Evolutionary conservation across 78 protist species (phyloP).

Genomic region (Monosiga brevicollis): DNA sequence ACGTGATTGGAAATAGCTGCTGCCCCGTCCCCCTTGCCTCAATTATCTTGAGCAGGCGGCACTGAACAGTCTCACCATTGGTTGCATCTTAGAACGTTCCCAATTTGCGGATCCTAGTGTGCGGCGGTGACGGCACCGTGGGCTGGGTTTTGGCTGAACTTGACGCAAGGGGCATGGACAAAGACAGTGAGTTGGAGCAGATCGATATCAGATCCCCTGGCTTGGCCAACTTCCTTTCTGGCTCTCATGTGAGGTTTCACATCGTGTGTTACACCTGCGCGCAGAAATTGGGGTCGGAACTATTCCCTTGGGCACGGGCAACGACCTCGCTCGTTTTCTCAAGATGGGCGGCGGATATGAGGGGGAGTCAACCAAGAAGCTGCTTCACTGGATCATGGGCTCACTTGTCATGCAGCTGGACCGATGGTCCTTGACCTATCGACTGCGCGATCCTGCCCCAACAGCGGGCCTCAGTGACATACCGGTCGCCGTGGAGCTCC

Average conservation of each 20-base stretch:
- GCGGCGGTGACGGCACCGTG: slow-evolving; percentile 86
- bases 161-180: too few species aligned
- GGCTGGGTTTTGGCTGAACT: slow-evolving; percentile 68
- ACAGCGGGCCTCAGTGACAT: too few species aligned
- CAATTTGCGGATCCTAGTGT: slow-evolving; percentile 45
- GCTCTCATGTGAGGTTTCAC: too few species aligned
- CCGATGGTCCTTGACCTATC: slow-evolving; percentile 21
- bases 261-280: too few species aligned
- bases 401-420: slow-evolving; percentile 21
- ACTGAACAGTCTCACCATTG: neutral
- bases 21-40: neutral
- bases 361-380: slow-evolving; percentile 19
- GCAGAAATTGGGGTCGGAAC: too few species aligned
- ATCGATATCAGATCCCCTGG: too few species aligned
- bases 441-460: slow-evolving; percentile 7
- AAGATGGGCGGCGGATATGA: slow-evolving; percentile 77
- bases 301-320: slow-evolving; percentile 87
- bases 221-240: too few species aligned
- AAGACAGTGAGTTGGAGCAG: too few species aligned
- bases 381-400: slow-evolving; percentile 14
- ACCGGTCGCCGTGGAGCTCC: neutral
- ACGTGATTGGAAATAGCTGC: neutral
- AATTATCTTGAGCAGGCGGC: neutral
- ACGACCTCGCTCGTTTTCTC: slow-evolving; percentile 74
- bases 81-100: neutral